Evolutionary conservation across 352 stramenopile genomes (phyloP).

Genomic region (Pythium phragmitis): DNA sequence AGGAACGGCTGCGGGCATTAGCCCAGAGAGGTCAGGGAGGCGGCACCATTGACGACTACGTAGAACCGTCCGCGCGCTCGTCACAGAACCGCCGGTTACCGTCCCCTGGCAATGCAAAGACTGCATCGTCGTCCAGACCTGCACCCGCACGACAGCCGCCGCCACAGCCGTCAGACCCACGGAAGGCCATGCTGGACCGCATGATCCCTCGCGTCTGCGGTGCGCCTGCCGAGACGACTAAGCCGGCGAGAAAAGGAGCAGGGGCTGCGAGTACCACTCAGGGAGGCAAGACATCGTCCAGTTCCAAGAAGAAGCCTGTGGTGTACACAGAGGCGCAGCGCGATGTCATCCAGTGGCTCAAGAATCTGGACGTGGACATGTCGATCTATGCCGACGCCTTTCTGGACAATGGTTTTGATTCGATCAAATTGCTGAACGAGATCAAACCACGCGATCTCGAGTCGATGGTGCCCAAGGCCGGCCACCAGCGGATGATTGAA

Average conservation of each 20-base stretch:
- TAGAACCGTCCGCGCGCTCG: background rate
- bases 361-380: slow-evolving; percentile 76
- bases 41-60: background rate
- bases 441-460: slow-evolving; percentile 74
- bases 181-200: slow-evolving; percentile 73
- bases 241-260: slow-evolving; percentile 14
- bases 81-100: slow-evolving; percentile 25
- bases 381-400: slow-evolving; percentile 80
- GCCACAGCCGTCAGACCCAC: slow-evolving; percentile 26
- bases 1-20: slow-evolving; percentile 22
- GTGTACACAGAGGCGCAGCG: slow-evolving; percentile 66
- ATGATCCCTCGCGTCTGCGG: slow-evolving; percentile 83
- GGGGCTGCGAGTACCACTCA: background rate
- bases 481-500: slow-evolving; percentile 82
- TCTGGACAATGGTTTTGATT: slow-evolving; percentile 88
- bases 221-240: slow-evolving; percentile 27
- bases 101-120: slow-evolving; percentile 22
- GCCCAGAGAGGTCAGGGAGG: slow-evolving; percentile 17
- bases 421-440: slow-evolving; percentile 78
- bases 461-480: slow-evolving; percentile 75
- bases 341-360: slow-evolving; percentile 80
- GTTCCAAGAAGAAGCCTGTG: slow-evolving; percentile 38
- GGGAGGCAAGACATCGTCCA: slow-evolving; percentile 6
- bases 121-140: slow-evolving; percentile 16
- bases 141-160: background rate